Evolutionary conservation across 2,329 filamentous ascomycete genomes (phyloP).

Genomic region (Diplodia intermedia): DNA sequence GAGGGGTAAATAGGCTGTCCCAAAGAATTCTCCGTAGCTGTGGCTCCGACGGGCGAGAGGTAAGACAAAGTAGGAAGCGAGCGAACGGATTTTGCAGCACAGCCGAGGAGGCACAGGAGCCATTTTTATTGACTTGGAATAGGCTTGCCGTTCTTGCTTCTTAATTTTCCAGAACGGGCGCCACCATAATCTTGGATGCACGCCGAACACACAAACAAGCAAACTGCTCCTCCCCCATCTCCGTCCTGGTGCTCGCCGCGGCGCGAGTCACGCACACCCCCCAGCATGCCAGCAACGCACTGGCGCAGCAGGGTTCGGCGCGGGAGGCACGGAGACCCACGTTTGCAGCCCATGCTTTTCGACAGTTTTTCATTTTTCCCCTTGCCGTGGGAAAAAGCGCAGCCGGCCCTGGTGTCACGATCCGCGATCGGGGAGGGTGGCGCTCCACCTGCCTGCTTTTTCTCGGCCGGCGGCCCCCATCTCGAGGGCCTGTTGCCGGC

Average conservation of each 20-base stretch:
- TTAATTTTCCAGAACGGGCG: slow-evolving; percentile 27
- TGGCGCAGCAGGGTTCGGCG: slow-evolving; percentile 5
- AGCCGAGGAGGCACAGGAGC: slow-evolving; percentile 3
- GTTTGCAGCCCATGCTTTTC: slow-evolving; percentile 1
- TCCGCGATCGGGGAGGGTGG: background rate
- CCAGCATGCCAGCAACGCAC: background rate
- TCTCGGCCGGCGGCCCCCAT: slow-evolving; percentile 4
- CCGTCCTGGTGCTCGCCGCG: background rate
- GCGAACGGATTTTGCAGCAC: slow-evolving; percentile 5
- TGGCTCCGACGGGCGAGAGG: slow-evolving; percentile 1
- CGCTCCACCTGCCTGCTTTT: slow-evolving; percentile 24
- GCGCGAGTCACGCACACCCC: background rate
- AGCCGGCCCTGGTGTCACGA: background rate
- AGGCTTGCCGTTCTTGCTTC: slow-evolving; percentile 7
- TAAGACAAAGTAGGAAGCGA: slow-evolving; percentile 15
- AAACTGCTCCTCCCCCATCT: slow-evolving; percentile 13
- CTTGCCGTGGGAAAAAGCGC: background rate
- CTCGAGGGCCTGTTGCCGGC: slow-evolving; percentile 4
- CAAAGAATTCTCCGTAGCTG: slow-evolving; percentile 29
- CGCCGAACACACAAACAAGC: slow-evolving; percentile 24
- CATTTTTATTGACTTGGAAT: slow-evolving; percentile 26
- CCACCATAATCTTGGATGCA: slow-evolving; percentile 29
- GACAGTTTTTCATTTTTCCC: slow-evolving; percentile 3
- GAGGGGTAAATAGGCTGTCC: slow-evolving; percentile 7
- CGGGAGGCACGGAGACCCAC: slow-evolving; percentile 2